phyloP scores from a whole-genome alignment of 2,329 filamentous ascomycete genomes.

The Xylariaceae sp. region DNA sequence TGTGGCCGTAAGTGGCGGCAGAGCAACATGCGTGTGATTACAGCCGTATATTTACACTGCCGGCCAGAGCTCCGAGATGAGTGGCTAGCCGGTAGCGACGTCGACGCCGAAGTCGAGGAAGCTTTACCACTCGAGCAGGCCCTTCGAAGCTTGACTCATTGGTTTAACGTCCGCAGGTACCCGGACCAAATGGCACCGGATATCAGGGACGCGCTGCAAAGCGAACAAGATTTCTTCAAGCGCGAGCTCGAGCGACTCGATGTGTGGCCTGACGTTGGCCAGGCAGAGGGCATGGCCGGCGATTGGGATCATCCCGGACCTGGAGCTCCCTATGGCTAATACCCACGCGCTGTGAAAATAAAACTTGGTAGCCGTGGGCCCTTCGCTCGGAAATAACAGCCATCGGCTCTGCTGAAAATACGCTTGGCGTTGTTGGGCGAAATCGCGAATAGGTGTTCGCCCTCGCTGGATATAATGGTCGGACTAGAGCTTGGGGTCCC shows the following conservation, averaged over 20 bases:
- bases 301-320: conserved; percentile 30
- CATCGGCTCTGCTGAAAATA: too few species aligned
- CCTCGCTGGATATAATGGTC: too few species aligned
- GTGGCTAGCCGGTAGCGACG: conserved; percentile 88
- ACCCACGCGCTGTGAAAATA: background rate
- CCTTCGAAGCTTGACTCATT: conserved; percentile 85
- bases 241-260: conserved; percentile 76
- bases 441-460: too few species aligned
- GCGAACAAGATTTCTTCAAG: conserved; percentile 79
- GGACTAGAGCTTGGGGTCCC: too few species aligned
- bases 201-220: conserved; percentile 61
- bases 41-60: conserved; percentile 92
- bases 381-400: background rate
- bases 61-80: conserved; percentile 91
- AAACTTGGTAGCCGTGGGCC: background rate
- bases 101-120: conserved; percentile 93
- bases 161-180: conserved; percentile 86
- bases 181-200: conserved; percentile 73
- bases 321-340: conserved; percentile 18
- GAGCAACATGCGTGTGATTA: conserved; percentile 98
- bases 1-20: conserved; percentile 98
- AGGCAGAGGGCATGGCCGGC: conserved; percentile 19
- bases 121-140: conserved; percentile 91
- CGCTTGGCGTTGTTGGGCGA: too few species aligned
- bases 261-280: conserved; percentile 48